Evolutionary conservation across 2,329 filamentous ascomycete genomes (phyloP).

Genomic region (Claviceps sp.): DNA sequence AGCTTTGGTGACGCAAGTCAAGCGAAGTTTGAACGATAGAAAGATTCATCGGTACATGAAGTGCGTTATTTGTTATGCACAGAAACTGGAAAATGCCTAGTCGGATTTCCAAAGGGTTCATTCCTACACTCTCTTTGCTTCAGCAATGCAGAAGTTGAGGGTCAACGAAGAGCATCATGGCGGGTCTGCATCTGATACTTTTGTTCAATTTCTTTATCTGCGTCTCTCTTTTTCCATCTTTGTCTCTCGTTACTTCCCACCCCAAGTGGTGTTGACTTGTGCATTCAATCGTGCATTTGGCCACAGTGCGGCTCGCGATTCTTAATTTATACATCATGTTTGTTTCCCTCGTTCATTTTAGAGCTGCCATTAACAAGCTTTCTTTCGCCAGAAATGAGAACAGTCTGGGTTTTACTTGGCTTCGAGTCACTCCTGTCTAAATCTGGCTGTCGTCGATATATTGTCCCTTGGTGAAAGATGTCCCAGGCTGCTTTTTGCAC

Average conservation of each 20-base stretch:
- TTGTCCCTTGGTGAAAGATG: no score
- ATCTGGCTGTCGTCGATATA: no score
- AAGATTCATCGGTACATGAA: slow-evolving; percentile 30
- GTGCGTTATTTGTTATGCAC: slow-evolving; percentile 28
- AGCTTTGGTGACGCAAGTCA: slow-evolving; percentile 18
- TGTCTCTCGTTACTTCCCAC: background rate
- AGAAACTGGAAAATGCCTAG: slow-evolving; percentile 19
- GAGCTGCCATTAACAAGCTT: background rate
- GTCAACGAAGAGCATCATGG: background rate
- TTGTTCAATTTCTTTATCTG: background rate
- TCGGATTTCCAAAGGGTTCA: background rate
- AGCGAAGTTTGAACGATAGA: slow-evolving; percentile 20
- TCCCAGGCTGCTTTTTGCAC: no score
- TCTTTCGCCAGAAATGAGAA: background rate
- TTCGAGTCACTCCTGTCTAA: no score
- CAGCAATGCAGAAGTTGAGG: no score
- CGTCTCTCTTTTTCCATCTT: background rate
- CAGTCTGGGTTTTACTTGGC: no score
- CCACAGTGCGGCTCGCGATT: background rate
- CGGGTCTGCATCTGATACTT: no score
- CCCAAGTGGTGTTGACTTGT: background rate
- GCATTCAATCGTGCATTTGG: background rate
- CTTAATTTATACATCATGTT: background rate
- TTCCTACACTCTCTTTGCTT: no score
- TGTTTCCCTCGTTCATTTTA: background rate